Evolutionary conservation across 495 filamentous ascomycete species (phyloP).

Genomic region (Elasticomyces elasticus): DNA sequence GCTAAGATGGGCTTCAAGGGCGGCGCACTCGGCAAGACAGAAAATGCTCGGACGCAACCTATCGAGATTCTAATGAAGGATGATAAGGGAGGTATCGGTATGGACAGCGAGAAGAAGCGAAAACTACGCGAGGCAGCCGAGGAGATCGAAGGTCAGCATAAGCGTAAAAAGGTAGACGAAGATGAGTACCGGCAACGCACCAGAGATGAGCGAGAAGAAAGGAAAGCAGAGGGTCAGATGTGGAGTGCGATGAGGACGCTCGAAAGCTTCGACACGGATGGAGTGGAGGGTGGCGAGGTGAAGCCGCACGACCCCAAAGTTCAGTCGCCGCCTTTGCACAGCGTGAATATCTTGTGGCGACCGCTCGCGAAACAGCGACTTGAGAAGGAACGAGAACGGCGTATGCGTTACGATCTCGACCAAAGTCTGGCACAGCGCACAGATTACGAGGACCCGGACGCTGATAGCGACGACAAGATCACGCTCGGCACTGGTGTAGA

Average conservation of each 20-base stretch:
- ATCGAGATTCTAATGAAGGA: slow-evolving; percentile 63
- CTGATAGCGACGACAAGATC: slow-evolving; percentile 47
- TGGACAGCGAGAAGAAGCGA: slow-evolving; percentile 71
- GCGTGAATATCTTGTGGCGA: slow-evolving; percentile 70
- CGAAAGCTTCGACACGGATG: slow-evolving; percentile 31
- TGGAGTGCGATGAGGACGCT: slow-evolving; percentile 69
- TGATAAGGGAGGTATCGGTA: slow-evolving; percentile 72
- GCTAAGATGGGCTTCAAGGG: slow-evolving; percentile 86
- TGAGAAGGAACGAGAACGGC: slow-evolving; percentile 57
- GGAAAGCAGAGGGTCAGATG: slow-evolving; percentile 54
- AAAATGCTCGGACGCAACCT: slow-evolving; percentile 47
- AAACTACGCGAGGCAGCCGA: slow-evolving; percentile 59
- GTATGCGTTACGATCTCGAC: slow-evolving; percentile 60
- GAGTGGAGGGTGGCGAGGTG: slow-evolving; percentile 6
- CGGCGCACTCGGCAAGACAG: slow-evolving; percentile 54
- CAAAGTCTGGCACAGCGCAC: slow-evolving; percentile 49
- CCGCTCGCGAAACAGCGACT: slow-evolving; percentile 59
- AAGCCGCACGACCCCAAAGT: not conserved
- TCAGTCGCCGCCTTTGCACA: slow-evolving; percentile 38
- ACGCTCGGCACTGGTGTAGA: slow-evolving; percentile 54
- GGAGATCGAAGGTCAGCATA: slow-evolving; percentile 40
- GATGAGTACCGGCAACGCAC: slow-evolving; percentile 68
- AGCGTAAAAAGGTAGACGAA: slow-evolving; percentile 59
- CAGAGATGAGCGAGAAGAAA: slow-evolving; percentile 59
- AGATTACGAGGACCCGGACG: slow-evolving; percentile 42